These are phyloP conservation scores for Cladosporium sp. DNA, from an alignment of 2,329 filamentous ascomycete genomes.

Conservation along the genomic window DNA sequence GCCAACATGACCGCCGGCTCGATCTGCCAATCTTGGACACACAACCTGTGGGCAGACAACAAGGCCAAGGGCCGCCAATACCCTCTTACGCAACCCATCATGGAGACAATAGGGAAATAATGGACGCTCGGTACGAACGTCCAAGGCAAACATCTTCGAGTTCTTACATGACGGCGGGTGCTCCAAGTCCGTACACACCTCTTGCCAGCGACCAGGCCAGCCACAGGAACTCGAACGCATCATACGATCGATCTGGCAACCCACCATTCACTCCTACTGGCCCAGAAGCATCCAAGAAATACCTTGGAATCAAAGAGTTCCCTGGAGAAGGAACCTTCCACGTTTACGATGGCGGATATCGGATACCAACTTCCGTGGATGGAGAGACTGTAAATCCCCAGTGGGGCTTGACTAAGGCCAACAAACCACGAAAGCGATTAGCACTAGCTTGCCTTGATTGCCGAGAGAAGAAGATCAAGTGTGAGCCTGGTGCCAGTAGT, in stretches of 20 bases:
- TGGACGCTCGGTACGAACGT: constrained; percentile 25
- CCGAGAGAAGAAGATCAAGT: constrained; percentile 97
- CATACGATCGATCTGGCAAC: constrained; percentile 24
- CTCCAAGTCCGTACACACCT: constrained; percentile 30
- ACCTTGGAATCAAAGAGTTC: constrained; percentile 34
- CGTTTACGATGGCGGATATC: constrained; percentile 35
- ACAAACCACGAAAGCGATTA: constrained; percentile 85
- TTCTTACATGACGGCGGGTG: constrained; percentile 29
- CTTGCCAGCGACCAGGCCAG: constrained; percentile 25
- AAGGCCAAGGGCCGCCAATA: constrained; percentile 18
- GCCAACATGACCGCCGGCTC: constrained; percentile 24
- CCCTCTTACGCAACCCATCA: constrained; percentile 30
- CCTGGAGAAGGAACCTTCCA: constrained; percentile 33
- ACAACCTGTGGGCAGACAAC: constrained; percentile 29
- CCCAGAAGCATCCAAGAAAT: constrained; percentile 33
- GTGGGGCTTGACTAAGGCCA: constrained; percentile 92
- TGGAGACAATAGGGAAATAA: constrained; percentile 27
- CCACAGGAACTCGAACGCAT: constrained; percentile 24
- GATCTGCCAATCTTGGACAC: constrained; percentile 35
- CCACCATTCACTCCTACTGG: constrained; percentile 23
- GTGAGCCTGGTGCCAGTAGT: constrained; percentile 81
- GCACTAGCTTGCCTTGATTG: constrained; percentile 93
- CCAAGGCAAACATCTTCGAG: constrained; percentile 26
- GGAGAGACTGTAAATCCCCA: constrained; percentile 85
- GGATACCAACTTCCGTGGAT: constrained; percentile 59